Evolutionary conservation across 2,329 filamentous ascomycete species (phyloP).

Genomic region (Fusarium oxysporum): DNA sequence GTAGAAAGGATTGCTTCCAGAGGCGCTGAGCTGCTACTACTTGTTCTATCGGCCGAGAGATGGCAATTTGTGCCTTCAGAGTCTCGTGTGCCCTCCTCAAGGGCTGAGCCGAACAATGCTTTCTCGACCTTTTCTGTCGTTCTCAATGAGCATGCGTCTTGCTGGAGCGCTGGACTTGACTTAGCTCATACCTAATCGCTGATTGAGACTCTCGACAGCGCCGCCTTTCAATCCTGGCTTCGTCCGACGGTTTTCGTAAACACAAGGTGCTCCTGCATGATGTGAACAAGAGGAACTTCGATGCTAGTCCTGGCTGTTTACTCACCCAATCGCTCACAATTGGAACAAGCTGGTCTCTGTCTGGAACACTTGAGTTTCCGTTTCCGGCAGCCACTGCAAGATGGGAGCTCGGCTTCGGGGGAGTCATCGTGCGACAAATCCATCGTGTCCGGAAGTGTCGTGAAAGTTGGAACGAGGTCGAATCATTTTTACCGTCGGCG

Average conservation of each 20-base stretch:
- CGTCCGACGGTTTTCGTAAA: background rate
- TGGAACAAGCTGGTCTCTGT: slow-evolving; percentile 16
- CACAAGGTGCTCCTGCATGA: background rate
- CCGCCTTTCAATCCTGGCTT: background rate
- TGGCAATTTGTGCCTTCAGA: background rate
- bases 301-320: too few species aligned
- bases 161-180: background rate
- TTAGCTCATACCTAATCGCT: background rate
- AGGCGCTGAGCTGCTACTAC: background rate
- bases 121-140: background rate
- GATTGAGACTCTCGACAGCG: background rate
- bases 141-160: background rate
- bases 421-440: slow-evolving; percentile 1
- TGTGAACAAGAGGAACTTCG: background rate
- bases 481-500: background rate
- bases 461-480: background rate
- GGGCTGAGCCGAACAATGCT: background rate
- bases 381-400: slow-evolving; percentile 21
- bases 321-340: background rate
- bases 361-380: slow-evolving; percentile 33
- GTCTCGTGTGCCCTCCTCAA: background rate
- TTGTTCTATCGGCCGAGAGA: background rate
- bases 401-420: slow-evolving; percentile 18
- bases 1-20: background rate
- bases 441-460: background rate